phyloP scores from a whole-genome alignment of 768 basidiomycete species.

The Rhodotorula kratochvilovae region DNA sequence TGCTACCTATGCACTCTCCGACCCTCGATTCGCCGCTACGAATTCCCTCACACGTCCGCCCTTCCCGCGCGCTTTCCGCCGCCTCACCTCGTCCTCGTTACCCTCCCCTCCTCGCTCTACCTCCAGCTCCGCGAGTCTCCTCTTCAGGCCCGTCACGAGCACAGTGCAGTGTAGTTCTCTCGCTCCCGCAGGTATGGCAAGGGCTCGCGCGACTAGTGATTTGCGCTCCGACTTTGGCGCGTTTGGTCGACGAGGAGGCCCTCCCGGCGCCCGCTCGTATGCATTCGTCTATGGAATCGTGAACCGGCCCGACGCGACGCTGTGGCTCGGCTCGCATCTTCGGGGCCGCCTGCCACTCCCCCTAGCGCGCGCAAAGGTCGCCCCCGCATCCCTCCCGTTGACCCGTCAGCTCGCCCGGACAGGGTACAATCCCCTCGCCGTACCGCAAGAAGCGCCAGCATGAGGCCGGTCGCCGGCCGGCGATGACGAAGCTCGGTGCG shows the following conservation, averaged over 20 bases:
- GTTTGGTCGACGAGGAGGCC: background rate
- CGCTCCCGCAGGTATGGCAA: slow-evolving; percentile 45
- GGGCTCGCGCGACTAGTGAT: slow-evolving; percentile 42
- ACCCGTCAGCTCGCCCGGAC: background rate
- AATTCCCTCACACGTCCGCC: no score
- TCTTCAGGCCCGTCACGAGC: slow-evolving; percentile 36
- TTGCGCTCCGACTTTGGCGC: background rate
- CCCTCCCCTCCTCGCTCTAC: background rate
- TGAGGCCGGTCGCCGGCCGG: slow-evolving; percentile 67
- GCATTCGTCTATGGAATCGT: no score
- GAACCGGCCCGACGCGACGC: no score
- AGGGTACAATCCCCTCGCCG: slow-evolving; percentile 75
- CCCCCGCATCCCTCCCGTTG: no score
- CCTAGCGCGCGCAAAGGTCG: background rate
- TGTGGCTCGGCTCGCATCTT: no score
- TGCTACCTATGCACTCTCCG: no score
- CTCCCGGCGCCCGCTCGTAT: no score
- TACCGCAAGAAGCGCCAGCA: slow-evolving; percentile 97
- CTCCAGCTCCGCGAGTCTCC: background rate
- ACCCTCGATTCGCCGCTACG: no score
- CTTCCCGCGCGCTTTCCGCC: background rate
- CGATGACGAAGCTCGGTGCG: slow-evolving; percentile 90
- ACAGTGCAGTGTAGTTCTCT: slow-evolving; percentile 44
- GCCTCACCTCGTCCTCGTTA: background rate
- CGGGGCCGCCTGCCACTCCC: no score